phyloP scores from a whole-genome alignment of 352 stramenopile genomes.

The Pythium apleroticum region DNA sequence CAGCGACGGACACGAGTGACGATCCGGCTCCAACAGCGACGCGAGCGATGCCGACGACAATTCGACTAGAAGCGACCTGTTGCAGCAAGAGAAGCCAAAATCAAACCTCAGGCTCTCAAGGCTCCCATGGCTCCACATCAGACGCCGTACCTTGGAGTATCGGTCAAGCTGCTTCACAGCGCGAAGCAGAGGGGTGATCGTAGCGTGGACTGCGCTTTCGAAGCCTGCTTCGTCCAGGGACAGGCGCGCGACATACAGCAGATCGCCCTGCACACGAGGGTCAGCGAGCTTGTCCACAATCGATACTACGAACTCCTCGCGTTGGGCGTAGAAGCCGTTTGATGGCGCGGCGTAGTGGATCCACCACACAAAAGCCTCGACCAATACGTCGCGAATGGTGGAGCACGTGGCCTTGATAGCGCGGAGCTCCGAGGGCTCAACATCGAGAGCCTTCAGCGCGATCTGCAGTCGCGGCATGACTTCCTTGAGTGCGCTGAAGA shows the following conservation, averaged over 20 bases:
- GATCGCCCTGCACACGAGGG: constrained; percentile 67
- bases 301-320: constrained; percentile 51
- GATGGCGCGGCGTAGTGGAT: constrained; percentile 48
- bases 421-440: constrained; percentile 37
- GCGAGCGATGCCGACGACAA: constrained; percentile 33
- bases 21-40: constrained; percentile 17
- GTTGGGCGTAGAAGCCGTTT: constrained; percentile 28
- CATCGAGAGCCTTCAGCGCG: constrained; percentile 34
- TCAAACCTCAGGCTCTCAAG: neutral
- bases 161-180: constrained; percentile 61
- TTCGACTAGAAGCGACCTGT: constrained; percentile 43
- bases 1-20: constrained; percentile 11
- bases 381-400: constrained; percentile 52
- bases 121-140: neutral
- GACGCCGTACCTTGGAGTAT: constrained; percentile 62
- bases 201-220: constrained; percentile 29
- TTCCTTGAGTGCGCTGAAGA: constrained; percentile 33
- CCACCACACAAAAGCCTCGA: constrained; percentile 66
- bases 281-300: constrained; percentile 70
- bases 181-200: constrained; percentile 38
- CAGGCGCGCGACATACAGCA: constrained; percentile 37
- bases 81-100: too few relatives aligned
- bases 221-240: constrained; percentile 37
- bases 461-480: constrained; percentile 59
- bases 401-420: constrained; percentile 56